Percentiles rank a stretch among this genome's conserved stretches.
phyloP scores from a whole-genome alignment of 495 filamentous ascomycete genomes.

The Penicillium parvum region DNA sequence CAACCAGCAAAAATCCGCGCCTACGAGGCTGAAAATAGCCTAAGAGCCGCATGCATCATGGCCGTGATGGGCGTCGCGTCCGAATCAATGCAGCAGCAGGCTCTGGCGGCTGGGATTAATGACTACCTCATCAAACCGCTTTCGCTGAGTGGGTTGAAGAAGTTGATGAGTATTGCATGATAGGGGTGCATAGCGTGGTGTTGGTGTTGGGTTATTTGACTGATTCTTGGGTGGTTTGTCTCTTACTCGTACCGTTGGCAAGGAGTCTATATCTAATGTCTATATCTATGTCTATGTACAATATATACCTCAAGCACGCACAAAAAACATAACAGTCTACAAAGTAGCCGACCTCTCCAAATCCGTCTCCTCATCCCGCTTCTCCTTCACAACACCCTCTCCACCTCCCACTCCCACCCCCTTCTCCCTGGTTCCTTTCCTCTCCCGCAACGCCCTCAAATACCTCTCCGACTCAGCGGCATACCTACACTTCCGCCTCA shows the following conservation, averaged over 20 bases:
- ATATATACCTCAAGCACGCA: no score
- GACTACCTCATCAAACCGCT: conserved; percentile 49
- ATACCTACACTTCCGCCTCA: conserved; percentile 62
- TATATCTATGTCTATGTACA: not conserved
- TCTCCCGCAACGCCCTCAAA: no score
- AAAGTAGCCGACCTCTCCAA: no score
- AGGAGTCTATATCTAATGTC: not conserved
- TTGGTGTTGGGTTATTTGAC: no score
- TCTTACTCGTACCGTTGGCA: no score
- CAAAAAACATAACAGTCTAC: no score
- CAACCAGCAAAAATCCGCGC: conserved; percentile 52
- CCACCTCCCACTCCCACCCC: no score
- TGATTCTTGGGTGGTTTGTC: no score
- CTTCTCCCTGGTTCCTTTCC: no score
- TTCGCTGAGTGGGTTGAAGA: conserved; percentile 38
- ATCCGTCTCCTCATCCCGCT: no score
- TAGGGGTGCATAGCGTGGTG: no score
- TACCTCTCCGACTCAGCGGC: conserved; percentile 39
- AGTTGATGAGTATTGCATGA: conserved; percentile 33
- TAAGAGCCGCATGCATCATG: conserved; percentile 36
- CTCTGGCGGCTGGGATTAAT: conserved; percentile 41
- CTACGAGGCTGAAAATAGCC: conserved; percentile 35
- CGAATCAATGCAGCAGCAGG: conserved; percentile 36
- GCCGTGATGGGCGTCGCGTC: conserved; percentile 47
- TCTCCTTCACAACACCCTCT: no score